These are phyloP conservation scores for Potentilla sterilis DNA, from an alignment of 306 rosid genomes.

Conservation along the genomic window DNA sequence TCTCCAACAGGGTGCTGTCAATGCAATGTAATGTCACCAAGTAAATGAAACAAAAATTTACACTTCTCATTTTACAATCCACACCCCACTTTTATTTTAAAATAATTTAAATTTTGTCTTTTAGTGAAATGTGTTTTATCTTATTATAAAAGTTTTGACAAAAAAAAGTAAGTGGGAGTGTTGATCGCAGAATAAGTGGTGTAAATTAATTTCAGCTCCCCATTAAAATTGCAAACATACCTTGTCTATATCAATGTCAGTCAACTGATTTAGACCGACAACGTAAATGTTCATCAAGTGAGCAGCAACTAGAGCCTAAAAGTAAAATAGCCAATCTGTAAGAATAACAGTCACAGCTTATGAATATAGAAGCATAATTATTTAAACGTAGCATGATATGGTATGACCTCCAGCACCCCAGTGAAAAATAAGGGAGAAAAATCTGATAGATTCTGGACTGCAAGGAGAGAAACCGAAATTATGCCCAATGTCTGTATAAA, in stretches of 20 bases:
- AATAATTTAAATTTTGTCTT: too few relatives aligned
- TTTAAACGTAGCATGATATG: slow-evolving; percentile 18
- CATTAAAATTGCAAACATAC: slow-evolving; percentile 36
- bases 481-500: slow-evolving; percentile 80
- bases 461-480: slow-evolving; percentile 84
- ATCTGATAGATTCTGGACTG: slow-evolving; percentile 67
- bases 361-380: background rate
- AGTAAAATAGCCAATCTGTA: slow-evolving; percentile 10
- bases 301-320: slow-evolving; percentile 93
- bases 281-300: slow-evolving; percentile 90
- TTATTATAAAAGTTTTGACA: too few relatives aligned
- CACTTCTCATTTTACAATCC: too few relatives aligned
- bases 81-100: too few relatives aligned
- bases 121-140: too few relatives aligned
- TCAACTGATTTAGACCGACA: slow-evolving; percentile 88
- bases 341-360: slow-evolving; percentile 2
- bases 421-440: slow-evolving; percentile 77
- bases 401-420: slow-evolving; percentile 77
- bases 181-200: too few relatives aligned
- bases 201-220: too few relatives aligned
- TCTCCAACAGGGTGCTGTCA: background rate
- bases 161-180: too few relatives aligned
- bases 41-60: too few relatives aligned
- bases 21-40: slow-evolving; percentile 5
- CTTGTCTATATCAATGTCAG: slow-evolving; percentile 94